Percentiles rank a stretch among this genome's conserved stretches.
Conservation (phyloP, 495 filamentous ascomycete species). For the Penicillium lividum region DNA sequence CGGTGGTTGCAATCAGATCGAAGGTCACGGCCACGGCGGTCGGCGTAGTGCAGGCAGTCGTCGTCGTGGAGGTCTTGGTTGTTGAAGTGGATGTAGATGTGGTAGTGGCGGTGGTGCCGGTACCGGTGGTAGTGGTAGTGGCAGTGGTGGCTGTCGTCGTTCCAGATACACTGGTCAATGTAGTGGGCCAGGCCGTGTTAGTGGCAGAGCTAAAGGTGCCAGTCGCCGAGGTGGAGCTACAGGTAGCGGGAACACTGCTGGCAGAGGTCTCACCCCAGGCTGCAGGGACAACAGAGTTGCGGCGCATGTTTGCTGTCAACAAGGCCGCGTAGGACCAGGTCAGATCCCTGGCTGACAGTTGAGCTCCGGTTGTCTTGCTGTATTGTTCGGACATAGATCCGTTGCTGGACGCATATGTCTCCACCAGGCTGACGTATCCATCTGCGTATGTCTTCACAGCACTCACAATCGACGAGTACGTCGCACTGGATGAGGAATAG, state of each 20-base stretch:
- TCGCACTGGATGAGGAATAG: constrained; percentile 44
- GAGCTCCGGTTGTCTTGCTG: constrained; percentile 49
- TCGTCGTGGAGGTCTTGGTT: constrained; percentile 14
- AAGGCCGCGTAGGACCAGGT: constrained; percentile 58
- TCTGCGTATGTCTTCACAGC: constrained; percentile 65
- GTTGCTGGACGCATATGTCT: constrained; percentile 46
- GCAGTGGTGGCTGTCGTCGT: constrained; percentile 20
- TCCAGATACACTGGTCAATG: constrained; percentile 42
- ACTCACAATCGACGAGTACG: constrained; percentile 51
- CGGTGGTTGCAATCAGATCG: constrained; percentile 54
- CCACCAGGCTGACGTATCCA: constrained; percentile 56
- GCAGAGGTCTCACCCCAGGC: constrained; percentile 57
- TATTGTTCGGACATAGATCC: constrained; percentile 65
- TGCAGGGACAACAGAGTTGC: constrained; percentile 50
- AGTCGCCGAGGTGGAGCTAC: constrained; percentile 49
- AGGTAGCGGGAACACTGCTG: constrained; percentile 54
- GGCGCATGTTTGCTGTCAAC: constrained; percentile 51
- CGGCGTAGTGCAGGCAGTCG: constrained; percentile 42
- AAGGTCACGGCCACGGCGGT: constrained; percentile 61
- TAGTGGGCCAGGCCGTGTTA: constrained; percentile 55
- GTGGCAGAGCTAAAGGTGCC: constrained; percentile 63
- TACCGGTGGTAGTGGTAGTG: constrained; percentile 19
- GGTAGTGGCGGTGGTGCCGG: constrained; percentile 32
- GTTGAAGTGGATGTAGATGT: constrained; percentile 22
- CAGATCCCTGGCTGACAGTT: constrained; percentile 54